phyloP scores from a whole-genome alignment of 371 early-diverging fungal genomes.

The Apophysomyces elegans region DNA sequence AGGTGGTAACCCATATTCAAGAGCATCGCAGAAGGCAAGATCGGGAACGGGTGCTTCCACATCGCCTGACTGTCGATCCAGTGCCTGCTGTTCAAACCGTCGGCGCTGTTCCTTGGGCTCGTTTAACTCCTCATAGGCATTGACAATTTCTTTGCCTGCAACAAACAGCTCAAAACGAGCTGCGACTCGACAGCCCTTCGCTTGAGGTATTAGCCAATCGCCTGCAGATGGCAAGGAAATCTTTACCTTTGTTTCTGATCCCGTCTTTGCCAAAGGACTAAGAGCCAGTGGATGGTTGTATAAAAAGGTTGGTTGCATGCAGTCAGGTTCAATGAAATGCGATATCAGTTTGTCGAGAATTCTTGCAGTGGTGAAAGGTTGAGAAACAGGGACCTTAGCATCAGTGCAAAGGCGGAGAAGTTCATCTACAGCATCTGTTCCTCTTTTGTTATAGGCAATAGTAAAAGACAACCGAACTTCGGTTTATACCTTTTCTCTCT shows the following conservation, averaged over 20 bases:
- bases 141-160: conserved; percentile 91
- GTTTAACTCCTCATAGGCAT: conserved; percentile 99
- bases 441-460: no score
- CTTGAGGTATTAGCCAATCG: not conserved
- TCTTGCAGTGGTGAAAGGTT: conserved; percentile 81
- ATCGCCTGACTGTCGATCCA: conserved; percentile 77
- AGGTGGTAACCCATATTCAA: conserved; percentile 97
- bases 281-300: conserved; percentile 90
- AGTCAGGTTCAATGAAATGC: conserved; percentile 88
- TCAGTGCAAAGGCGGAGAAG: conserved; percentile 57
- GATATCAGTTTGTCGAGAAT: conserved; percentile 94
- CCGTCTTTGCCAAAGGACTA: conserved; percentile 93
- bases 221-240: not conserved
- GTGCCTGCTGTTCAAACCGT: conserved; percentile 77
- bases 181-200: conserved; percentile 52
- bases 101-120: conserved; percentile 96
- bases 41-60: conserved; percentile 86
- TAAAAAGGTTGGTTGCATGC: conserved; percentile 94
- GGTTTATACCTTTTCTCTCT: conserved; percentile 37
- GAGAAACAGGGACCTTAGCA: conserved; percentile 57
- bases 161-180: conserved; percentile 97
- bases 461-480: not conserved
- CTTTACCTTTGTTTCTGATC: conserved; percentile 35
- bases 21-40: conserved; percentile 84
- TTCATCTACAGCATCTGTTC: conserved; percentile 32